Base-by-base conservation (phyloP, 2,329 filamentous ascomycete species). In the Diaporthe helianthi region DNA sequence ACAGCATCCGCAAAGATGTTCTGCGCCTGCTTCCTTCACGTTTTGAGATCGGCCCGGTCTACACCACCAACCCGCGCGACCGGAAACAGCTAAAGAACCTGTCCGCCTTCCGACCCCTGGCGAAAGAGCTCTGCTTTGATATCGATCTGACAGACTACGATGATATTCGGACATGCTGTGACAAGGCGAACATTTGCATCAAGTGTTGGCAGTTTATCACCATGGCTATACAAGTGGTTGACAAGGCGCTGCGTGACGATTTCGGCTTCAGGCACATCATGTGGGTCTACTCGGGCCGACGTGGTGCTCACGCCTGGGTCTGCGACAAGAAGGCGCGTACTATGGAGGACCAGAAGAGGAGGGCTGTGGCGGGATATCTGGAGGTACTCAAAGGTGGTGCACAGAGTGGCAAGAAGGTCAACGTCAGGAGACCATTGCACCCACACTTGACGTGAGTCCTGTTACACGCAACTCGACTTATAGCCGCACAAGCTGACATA, bases 141-240 rank as follows among this genome's bases (percentile, higher is more conserved):
- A 98, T 99, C 76, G 96, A 99, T 87, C 87, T 99, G 87, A 98
- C 96, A 67, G 96, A 98, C 82, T 99, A 99, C 81, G 96, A 99
- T 78, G 93, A 97, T 73, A 93, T 99, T 73, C 90, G 96, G 74
- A 98, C 94, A 33, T 99, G 96, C 82, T 99, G 96, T 79, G 90
- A 91, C 76, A 94, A 95, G 78, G 93, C 95, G 10, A 97, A 93
- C 74, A 98, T 99, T 73, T 99, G 96, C 79, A 86, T 85, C 73
- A 96, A 94, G 78, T 99, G 96, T 82, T 99, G 96, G 96, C 86
- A 92, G 61, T 99, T 98, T 80, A 97, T 97, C 75, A 97, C 93
- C 29, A 98, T 99, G 94, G 93, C 96, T 9, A 95, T 99, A 78
- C 96, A 97, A 78, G 93, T 98, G 19, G 86, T 98, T 15, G 95